Evolutionary conservation across 2,329 filamentous ascomycete species (phyloP).

Genomic region (Amylocarpus encephaloides): DNA sequence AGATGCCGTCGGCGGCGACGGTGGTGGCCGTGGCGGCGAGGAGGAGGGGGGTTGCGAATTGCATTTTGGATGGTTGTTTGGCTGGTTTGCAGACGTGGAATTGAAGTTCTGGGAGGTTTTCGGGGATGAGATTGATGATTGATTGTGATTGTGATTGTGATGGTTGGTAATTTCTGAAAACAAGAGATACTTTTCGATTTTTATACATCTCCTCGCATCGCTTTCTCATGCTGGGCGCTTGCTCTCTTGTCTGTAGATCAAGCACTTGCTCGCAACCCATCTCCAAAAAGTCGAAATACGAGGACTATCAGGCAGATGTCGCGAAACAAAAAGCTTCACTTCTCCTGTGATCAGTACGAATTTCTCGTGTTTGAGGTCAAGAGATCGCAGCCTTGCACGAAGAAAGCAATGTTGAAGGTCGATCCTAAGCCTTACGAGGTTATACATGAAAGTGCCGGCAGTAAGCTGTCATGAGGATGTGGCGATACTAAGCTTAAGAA

Average conservation of each 20-base stretch:
- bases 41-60: constrained; percentile 12
- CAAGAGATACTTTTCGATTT: neutral
- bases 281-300: neutral
- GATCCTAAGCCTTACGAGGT: neutral
- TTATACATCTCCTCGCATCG: neutral
- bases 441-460: neutral
- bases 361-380: neutral
- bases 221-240: neutral
- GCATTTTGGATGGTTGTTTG: constrained; percentile 7
- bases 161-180: neutral
- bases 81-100: neutral
- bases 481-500: too few relatives aligned
- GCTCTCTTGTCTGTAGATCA: neutral
- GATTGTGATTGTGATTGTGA: neutral
- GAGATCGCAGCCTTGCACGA: neutral
- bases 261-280: neutral
- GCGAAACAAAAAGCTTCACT: neutral
- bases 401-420: neutral
- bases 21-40: constrained; percentile 6
- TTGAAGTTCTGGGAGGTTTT: neutral
- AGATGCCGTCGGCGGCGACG: constrained; percentile 9
- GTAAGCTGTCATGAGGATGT: too few relatives aligned
- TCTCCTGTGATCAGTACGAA: neutral
- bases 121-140: neutral
- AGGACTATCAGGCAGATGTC: neutral